phyloP scores from a whole-genome alignment of 1,284 basidiomycete genomes.

The Cutaneotrichosporon mucoides region DNA sequence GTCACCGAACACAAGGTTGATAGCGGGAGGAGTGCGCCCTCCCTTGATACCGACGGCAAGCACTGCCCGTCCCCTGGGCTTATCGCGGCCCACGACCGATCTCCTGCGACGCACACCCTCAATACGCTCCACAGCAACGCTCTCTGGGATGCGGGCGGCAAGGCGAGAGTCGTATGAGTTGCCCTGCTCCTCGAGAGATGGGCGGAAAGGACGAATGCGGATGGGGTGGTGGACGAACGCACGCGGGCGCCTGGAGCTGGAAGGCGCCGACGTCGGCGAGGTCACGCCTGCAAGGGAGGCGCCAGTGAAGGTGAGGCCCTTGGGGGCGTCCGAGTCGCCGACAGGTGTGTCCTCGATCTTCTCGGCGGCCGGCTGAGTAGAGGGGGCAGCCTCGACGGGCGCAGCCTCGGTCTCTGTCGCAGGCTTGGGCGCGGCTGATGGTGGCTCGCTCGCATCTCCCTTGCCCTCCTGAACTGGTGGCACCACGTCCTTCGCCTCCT shows the following conservation, averaged over 20 bases:
- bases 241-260: neutral
- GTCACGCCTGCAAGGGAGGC: constrained; percentile 8
- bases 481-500: neutral
- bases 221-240: constrained; percentile 7
- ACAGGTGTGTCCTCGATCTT: neutral
- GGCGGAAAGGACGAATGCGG: constrained; percentile 15
- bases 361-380: neutral
- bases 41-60: constrained; percentile 15
- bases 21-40: constrained; percentile 5
- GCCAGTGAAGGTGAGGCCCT: constrained; percentile 14
- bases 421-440: neutral
- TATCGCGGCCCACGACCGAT: constrained; percentile 11
- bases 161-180: constrained; percentile 23
- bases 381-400: neutral
- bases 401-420: neutral
- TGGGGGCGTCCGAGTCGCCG: no score
- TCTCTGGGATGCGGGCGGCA: constrained; percentile 10
- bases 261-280: constrained; percentile 4
- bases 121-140: constrained; percentile 15
- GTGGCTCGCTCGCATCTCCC: neutral
- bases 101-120: constrained; percentile 11
- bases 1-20: constrained; percentile 8
- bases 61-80: constrained; percentile 22
- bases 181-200: constrained; percentile 11
- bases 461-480: neutral